A percentile compares a stretch with the other conserved stretches of the same genome.
These are phyloP conservation scores for Glycyrrhiza uralensis DNA, from an alignment of 306 rosid species.

Conservation along the genomic window DNA sequence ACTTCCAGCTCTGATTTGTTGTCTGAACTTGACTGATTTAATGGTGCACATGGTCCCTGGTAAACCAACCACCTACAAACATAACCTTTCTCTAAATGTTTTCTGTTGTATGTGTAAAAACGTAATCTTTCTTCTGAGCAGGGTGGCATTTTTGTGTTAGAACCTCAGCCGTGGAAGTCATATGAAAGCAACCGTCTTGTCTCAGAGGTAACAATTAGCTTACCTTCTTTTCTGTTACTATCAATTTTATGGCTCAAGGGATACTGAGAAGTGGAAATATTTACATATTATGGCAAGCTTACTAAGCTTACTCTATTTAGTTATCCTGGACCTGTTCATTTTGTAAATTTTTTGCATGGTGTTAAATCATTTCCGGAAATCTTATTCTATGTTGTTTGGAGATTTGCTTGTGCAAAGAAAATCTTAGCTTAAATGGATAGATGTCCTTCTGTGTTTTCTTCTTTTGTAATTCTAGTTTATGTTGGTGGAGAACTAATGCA, in stretches of 20 bases:
- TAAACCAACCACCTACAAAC: not conserved
- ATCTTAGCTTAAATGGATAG: not conserved
- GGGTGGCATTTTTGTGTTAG: constrained; percentile 92
- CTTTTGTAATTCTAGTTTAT: not conserved
- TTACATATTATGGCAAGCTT: not conserved
- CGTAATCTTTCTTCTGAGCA: constrained; percentile 30
- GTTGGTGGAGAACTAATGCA: not conserved
- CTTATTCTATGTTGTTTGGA: not conserved
- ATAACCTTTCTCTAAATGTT: not conserved
- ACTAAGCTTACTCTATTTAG: not conserved
- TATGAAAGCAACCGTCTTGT: constrained; percentile 42
- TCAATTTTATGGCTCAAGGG: not conserved
- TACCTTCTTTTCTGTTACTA: not conserved
- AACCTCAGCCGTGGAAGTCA: constrained; percentile 99
- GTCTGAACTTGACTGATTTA: constrained; percentile 11
- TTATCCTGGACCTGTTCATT: not conserved
- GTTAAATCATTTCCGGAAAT: constrained; percentile 21
- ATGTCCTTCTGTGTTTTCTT: not conserved
- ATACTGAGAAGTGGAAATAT: constrained; percentile 10
- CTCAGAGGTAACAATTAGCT: constrained; percentile 37
- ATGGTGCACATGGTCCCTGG: not conserved
- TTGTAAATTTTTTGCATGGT: not conserved
- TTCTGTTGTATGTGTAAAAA: not conserved
- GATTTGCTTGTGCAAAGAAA: constrained; percentile 7
- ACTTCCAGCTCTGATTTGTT: constrained; percentile 10